These are phyloP conservation scores for Anaeramoeba flamelloides DNA, from an alignment of 78 protist genomes.

Conservation along the genomic window DNA sequence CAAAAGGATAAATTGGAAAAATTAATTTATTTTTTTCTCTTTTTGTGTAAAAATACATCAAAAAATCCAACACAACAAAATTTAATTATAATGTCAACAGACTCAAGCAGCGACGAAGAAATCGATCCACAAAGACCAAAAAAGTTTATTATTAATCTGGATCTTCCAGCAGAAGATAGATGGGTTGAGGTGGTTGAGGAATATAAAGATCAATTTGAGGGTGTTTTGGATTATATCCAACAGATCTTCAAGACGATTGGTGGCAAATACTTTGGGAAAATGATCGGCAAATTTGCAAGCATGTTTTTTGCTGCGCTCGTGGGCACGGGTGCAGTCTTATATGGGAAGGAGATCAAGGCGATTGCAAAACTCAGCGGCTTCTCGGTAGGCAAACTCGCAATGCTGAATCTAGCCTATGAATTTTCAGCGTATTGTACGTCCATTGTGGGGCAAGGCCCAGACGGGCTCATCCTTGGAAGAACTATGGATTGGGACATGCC, in stretches of 20 bases:
- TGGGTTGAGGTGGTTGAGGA: not conserved
- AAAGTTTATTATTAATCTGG: not conserved
- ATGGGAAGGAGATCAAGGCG: not conserved
- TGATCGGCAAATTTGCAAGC: not conserved
- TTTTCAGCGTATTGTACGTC: not conserved
- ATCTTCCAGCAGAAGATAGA: not conserved
- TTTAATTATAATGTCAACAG: too few relatives aligned
- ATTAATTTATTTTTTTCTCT: too few relatives aligned
- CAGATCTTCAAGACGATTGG: too few relatives aligned
- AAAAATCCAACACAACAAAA: too few relatives aligned
- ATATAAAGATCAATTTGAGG: not conserved
- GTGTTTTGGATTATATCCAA: not conserved
- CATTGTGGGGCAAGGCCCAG: too few relatives aligned
- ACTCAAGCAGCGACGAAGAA: too few relatives aligned
- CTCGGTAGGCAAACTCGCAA: not conserved
- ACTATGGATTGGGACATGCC: constrained; percentile 1
- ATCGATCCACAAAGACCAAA: too few relatives aligned
- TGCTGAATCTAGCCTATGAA: not conserved
- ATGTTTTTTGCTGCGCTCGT: not conserved
- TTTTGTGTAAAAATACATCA: too few relatives aligned
- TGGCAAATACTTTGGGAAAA: not conserved
- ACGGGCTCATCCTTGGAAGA: not conserved
- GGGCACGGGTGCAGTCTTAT: not conserved
- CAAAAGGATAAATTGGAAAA: too few relatives aligned
- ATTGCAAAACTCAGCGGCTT: not conserved